Conservation (phyloP, 345 rosid genomes). For the Durio zibethinus region DNA sequence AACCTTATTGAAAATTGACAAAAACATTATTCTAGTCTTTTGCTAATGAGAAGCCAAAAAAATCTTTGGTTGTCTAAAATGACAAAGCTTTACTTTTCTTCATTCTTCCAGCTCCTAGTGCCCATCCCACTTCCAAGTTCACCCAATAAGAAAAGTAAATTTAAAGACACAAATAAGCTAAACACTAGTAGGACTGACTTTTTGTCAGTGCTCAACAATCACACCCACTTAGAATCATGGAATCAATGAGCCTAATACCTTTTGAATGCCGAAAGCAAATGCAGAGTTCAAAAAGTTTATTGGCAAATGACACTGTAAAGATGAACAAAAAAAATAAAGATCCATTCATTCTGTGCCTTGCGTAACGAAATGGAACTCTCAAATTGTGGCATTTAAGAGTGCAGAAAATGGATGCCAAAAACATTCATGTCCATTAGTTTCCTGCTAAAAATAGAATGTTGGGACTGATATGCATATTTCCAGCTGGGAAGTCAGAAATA, state of each 20-base stretch:
- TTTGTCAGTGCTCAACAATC: constrained; percentile 31
- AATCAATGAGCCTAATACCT: constrained; percentile 15
- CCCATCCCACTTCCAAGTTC: constrained; percentile 22
- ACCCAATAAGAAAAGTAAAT: constrained; percentile 6
- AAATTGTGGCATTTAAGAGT: not conserved
- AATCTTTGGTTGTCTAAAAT: not conserved
- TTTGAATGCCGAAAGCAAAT: constrained; percentile 25
- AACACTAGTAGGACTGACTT: not conserved
- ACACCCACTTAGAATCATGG: constrained; percentile 21
- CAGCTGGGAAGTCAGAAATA: not conserved
- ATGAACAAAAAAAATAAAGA: not conserved
- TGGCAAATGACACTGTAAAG: not conserved
- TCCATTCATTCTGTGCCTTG: not conserved
- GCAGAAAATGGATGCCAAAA: not conserved
- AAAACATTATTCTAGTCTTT: not conserved
- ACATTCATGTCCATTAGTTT: not conserved
- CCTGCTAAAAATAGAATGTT: not conserved
- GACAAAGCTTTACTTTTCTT: not conserved
- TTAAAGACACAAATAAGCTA: not conserved
- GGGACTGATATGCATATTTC: not conserved
- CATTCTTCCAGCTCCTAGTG: constrained; percentile 7
- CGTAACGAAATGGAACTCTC: not conserved
- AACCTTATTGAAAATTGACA: not conserved
- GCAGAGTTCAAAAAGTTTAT: constrained; percentile 11
- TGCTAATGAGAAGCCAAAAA: not conserved